Conservation (phyloP, 768 basidiomycete genomes). For the Mycena kentingensis region DNA sequence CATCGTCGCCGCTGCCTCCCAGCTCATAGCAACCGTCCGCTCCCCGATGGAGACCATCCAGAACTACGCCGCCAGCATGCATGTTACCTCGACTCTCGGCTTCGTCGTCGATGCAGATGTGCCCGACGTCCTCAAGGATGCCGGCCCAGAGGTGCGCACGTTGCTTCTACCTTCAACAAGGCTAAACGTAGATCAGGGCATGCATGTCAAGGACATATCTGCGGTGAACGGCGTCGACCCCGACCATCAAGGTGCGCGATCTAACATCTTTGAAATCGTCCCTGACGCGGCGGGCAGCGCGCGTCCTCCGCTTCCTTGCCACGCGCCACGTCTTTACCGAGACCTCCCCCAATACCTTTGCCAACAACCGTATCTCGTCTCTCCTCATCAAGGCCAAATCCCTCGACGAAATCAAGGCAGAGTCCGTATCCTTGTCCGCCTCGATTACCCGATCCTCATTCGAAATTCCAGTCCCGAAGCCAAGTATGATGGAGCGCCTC, state of each 20-base stretch:
- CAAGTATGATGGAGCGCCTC: constrained; percentile 19
- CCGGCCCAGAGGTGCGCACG: constrained; percentile 25
- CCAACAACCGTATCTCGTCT: constrained; percentile 39
- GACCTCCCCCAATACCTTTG: constrained; percentile 35
- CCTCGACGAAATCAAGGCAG: constrained; percentile 31
- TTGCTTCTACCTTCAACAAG: constrained; percentile 6
- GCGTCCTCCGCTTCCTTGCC: constrained; percentile 38
- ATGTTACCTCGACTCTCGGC: constrained; percentile 27
- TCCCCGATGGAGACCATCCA: constrained; percentile 22
- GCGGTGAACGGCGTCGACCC: constrained; percentile 31
- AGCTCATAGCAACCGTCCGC: constrained; percentile 29
- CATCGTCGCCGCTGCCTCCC: constrained; percentile 32
- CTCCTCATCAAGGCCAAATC: constrained; percentile 33
- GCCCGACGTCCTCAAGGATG: constrained; percentile 37
- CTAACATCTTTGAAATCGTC: neutral
- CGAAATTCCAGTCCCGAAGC: constrained; percentile 15
- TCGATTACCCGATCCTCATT: neutral
- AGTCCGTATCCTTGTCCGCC: constrained; percentile 30
- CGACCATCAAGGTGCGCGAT: constrained; percentile 33
- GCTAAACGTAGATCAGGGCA: constrained; percentile 24
- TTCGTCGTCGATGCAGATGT: constrained; percentile 38
- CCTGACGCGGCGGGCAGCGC: constrained; percentile 24
- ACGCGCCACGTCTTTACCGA: constrained; percentile 41
- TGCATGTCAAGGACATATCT: constrained; percentile 40
- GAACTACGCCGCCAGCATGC: constrained; percentile 22